Conservation (phyloP, 2,329 filamentous ascomycete species). For the Exophiala alcalophila region DNA sequence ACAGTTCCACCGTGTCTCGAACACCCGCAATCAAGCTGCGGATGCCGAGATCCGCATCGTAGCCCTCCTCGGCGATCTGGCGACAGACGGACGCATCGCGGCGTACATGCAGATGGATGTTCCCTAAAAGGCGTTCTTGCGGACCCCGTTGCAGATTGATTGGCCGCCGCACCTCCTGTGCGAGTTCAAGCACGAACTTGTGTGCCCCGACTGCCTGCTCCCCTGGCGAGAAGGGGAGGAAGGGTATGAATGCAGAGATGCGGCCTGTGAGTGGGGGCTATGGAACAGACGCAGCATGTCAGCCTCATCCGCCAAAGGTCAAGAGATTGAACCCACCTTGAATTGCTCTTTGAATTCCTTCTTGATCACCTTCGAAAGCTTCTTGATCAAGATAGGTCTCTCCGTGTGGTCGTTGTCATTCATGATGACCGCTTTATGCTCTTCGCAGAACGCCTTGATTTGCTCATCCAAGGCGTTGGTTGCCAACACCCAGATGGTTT, state of each 20-base stretch:
- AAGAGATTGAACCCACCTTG: constrained; percentile 24
- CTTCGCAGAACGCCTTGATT: constrained; percentile 43
- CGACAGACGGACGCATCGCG: constrained; percentile 36
- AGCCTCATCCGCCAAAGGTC: neutral
- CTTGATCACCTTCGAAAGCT: constrained; percentile 30
- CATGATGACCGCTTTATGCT: constrained; percentile 30
- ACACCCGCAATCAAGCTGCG: constrained; percentile 34
- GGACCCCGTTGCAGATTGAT: constrained; percentile 53
- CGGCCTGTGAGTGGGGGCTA: constrained; percentile 43
- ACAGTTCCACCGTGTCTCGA: constrained; percentile 24
- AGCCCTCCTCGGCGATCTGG: constrained; percentile 33
- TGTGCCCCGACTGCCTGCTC: constrained; percentile 46
- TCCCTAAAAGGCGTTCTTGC: constrained; percentile 44
- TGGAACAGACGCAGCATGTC: constrained; percentile 1
- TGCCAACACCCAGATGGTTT: constrained; percentile 51
- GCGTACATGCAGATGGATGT: constrained; percentile 34
- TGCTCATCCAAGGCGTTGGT: constrained; percentile 44
- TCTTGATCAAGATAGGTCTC: constrained; percentile 25
- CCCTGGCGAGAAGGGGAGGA: constrained; percentile 41
- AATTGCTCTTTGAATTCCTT: constrained; percentile 30
- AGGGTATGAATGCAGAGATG: constrained; percentile 43
- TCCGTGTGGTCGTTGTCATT: constrained; percentile 23
- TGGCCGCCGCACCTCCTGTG: constrained; percentile 1
- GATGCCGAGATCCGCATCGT: constrained; percentile 38
- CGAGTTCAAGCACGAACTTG: constrained; percentile 39